These are phyloP conservation scores for Penicillium verrucosum DNA, from an alignment of 2,329 filamentous ascomycete genomes.

Conservation along the genomic window DNA sequence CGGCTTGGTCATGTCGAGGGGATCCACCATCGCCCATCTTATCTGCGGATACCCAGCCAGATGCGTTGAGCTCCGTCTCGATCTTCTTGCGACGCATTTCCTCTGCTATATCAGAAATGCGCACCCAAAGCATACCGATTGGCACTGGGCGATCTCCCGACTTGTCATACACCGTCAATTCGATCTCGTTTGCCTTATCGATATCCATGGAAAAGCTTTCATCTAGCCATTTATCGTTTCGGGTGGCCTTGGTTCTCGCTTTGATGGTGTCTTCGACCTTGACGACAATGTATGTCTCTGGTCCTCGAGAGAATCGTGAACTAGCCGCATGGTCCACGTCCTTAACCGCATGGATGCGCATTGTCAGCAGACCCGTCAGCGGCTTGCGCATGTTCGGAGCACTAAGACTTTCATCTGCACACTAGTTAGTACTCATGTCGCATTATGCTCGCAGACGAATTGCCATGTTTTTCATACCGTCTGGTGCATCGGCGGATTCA, in stretches of 20 bases:
- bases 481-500: constrained; percentile 70
- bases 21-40: constrained; percentile 70
- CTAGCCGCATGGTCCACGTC: constrained; percentile 90
- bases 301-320: constrained; percentile 79
- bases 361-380: constrained; percentile 82
- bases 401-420: constrained; percentile 88
- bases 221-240: constrained; percentile 86
- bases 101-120: constrained; percentile 94
- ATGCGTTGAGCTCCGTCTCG: constrained; percentile 89
- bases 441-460: too few relatives aligned
- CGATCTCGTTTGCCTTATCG: constrained; percentile 97
- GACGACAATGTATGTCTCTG: constrained; percentile 92
- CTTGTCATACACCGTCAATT: constrained; percentile 96
- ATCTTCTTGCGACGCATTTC: constrained; percentile 97
- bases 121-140: constrained; percentile 92
- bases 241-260: constrained; percentile 77
- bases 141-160: constrained; percentile 84
- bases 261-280: constrained; percentile 95
- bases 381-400: constrained; percentile 92
- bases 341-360: constrained; percentile 82
- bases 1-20: constrained; percentile 50
- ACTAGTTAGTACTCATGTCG: constrained; percentile 28
- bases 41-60: constrained; percentile 96
- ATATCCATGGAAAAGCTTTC: constrained; percentile 91
- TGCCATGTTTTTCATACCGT: constrained; percentile 62